These are phyloP conservation scores for Annulohypoxylon bovei DNA, from an alignment of 495 filamentous ascomycete species.

Conservation along the genomic window DNA sequence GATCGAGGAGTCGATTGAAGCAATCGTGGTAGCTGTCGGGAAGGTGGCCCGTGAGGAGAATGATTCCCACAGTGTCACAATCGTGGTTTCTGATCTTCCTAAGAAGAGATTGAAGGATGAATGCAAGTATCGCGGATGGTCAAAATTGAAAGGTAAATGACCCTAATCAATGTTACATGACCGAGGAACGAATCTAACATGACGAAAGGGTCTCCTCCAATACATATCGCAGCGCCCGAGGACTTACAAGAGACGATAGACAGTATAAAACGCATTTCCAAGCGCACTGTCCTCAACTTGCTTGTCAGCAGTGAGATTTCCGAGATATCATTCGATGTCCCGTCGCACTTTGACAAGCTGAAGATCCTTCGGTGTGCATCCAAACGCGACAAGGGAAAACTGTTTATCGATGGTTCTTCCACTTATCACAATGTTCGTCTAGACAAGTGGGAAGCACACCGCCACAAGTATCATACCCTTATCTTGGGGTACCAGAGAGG, in stretches of 20 bases:
- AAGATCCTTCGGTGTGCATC: constrained; percentile 2
- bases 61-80: constrained; percentile 1
- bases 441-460: constrained; percentile 3
- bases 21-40: neutral
- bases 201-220: neutral
- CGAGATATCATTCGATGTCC: neutral
- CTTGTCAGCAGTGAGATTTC: neutral
- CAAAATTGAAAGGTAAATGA: constrained; percentile 1
- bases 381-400: constrained; percentile 4
- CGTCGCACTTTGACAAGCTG: constrained; percentile 3
- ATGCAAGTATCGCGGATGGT: constrained; percentile 6
- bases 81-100: neutral
- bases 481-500: constrained; percentile 1
- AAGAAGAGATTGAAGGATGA: constrained; percentile 2
- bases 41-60: constrained; percentile 1
- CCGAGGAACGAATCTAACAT: neutral
- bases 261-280: neutral
- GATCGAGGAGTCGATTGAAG: neutral
- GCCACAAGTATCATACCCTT: constrained; percentile 4
- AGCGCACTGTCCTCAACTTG: neutral
- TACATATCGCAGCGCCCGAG: neutral
- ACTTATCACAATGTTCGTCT: neutral
- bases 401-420: neutral
- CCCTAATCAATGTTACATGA: neutral
- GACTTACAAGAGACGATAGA: constrained; percentile 1